Conservation (phyloP, 768 basidiomycete species). For the Ramaria rubella region DNA sequence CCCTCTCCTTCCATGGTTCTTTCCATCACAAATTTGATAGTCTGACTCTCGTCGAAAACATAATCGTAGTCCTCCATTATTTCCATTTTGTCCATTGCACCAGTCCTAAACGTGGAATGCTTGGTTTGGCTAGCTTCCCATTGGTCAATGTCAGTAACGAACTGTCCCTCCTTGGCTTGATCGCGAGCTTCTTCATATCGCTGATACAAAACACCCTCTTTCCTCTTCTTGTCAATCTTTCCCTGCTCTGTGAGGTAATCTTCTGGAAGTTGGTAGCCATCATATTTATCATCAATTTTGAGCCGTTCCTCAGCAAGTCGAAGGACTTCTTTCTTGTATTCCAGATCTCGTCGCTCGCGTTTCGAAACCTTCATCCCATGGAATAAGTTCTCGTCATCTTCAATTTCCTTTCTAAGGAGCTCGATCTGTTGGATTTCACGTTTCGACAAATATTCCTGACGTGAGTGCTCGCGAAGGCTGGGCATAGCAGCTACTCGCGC, state of each 20-base stretch:
- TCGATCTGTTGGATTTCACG: slow-evolving; percentile 96
- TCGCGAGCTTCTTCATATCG: slow-evolving; percentile 89
- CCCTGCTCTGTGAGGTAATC: slow-evolving; percentile 99
- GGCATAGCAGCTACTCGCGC: slow-evolving; percentile 51
- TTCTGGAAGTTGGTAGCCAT: slow-evolving; percentile 94
- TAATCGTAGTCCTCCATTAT: slow-evolving; percentile 88
- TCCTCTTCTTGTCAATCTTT: slow-evolving; percentile 95
- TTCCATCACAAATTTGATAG: slow-evolving; percentile 93
- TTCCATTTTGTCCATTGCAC: slow-evolving; percentile 85
- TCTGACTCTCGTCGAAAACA: slow-evolving; percentile 97
- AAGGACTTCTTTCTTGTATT: slow-evolving; percentile 87
- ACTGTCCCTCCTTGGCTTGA: slow-evolving; percentile 78
- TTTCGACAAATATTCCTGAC: slow-evolving; percentile 94
- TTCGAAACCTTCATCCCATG: slow-evolving; percentile 86
- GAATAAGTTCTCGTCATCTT: slow-evolving; percentile 89
- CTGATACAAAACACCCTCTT: slow-evolving; percentile 84
- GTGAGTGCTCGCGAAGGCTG: slow-evolving; percentile 77
- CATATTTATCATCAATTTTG: slow-evolving; percentile 91
- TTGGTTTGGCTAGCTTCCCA: slow-evolving; percentile 93
- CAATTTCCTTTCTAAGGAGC: slow-evolving; percentile 84
- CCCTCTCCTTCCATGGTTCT: slow-evolving; percentile 57
- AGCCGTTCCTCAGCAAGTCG: slow-evolving; percentile 89
- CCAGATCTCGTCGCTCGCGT: slow-evolving; percentile 72
- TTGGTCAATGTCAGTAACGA: slow-evolving; percentile 94
- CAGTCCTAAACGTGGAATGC: slow-evolving; percentile 83